Base-by-base conservation (phyloP, 106 monocot genomes). In the Chionographis japonica region DNA sequence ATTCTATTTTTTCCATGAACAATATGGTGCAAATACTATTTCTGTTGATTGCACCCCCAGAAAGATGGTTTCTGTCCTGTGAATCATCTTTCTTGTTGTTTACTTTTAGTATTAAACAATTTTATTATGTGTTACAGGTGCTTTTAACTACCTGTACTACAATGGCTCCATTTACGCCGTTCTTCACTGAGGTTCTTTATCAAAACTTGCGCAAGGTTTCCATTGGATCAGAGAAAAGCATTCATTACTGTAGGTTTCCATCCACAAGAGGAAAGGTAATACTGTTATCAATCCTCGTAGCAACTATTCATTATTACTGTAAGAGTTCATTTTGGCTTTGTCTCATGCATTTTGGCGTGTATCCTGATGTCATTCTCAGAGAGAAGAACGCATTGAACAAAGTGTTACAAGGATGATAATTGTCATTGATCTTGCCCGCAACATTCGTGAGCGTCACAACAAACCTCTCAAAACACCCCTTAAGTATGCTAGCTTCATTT, bases 341-440 rank as follows among this genome's bases (percentile, higher is more conserved):
- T 77, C n/a, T 37, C 12, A 19, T 62, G 18, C 50, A 27, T 38
- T 52, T 27, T 12, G 15, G 17, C 51, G 2, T 40, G 38, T 40
- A 6, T 53, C 18, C 56, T 59, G 62, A 68, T 66, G 8, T 55
- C 36, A 75, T 63, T 76, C 17, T 68, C 76, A 93, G 92, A 86
- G 83, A 71, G 97, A 90, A 59, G 97, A 98, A 61, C 89, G 97
- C 52, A 93, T 98, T 81, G 97, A 98, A 58, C 87, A 75, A 85
- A 98, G 97, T 79, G 97, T 98, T 50, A 67, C 85, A 54, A 90
- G 97, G 81, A 98, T 98, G 97, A 93, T 98, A 89, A 98, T 87
- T 58, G 84, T 98, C 41, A 98, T 98, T 77, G 97, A 98, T 77
- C 87, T 98, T 65, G 92, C 90, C 7, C 89, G 97, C 40, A 91